Evolutionary conservation across 768 basidiomycete species (phyloP).

Genomic region (Phaffia australis): DNA sequence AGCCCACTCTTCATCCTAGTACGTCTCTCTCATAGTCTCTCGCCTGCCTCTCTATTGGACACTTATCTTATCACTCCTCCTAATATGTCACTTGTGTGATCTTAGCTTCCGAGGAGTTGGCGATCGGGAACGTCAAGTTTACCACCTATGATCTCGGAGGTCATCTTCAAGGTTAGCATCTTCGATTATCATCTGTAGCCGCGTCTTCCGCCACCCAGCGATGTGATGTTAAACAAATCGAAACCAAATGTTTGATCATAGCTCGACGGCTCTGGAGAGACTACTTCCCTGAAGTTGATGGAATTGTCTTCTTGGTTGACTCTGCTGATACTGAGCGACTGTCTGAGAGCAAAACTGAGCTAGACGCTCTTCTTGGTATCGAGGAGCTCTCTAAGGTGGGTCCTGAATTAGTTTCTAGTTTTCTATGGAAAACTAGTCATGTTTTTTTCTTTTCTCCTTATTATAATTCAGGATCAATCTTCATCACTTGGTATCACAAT

Average conservation of each 20-base stretch:
- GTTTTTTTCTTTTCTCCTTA: neutral
- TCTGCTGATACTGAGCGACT: conserved; percentile 95
- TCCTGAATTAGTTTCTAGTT: neutral
- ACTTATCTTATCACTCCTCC: neutral
- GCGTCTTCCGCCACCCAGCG: neutral
- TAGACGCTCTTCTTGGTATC: conserved; percentile 88
- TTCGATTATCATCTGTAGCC: neutral
- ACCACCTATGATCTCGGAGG: conserved; percentile 97
- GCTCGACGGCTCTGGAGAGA: conserved; percentile 98
- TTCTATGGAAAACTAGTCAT: neutral
- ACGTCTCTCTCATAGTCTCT: conserved; percentile 33
- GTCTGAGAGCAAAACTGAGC: conserved; percentile 89
- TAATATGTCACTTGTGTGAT: neutral
- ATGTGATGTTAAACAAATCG: neutral
- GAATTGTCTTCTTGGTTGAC: conserved; percentile 96
- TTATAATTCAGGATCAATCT: too few species aligned
- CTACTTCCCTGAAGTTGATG: conserved; percentile 99
- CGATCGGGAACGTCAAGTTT: conserved; percentile 98
- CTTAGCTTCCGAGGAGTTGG: conserved; percentile 94
- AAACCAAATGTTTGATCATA: conserved; percentile 29
- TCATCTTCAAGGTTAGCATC: conserved; percentile 71
- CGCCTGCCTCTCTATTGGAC: neutral
- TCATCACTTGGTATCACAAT: neutral
- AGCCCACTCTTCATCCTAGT: conserved; percentile 98
- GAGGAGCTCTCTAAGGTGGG: conserved; percentile 69